Evolutionary conservation across 2,329 filamentous ascomycete species (phyloP), one percentile per base, ranked within the genome.

Genomic region (Metarhizium guizhouense): DNA sequence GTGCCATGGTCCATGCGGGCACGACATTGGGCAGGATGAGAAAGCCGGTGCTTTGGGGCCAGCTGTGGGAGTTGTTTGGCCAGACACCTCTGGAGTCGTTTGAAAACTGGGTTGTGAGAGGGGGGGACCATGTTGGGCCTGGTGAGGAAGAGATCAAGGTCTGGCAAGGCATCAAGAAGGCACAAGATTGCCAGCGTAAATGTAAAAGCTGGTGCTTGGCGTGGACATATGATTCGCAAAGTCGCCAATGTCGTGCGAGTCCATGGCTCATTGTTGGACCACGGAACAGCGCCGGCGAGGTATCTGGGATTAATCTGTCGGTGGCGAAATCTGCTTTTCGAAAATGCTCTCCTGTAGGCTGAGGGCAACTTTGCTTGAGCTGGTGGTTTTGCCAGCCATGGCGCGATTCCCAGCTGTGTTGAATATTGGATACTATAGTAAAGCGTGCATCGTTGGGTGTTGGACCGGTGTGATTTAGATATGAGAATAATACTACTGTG

Each of bases 51-150:
- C 68, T 75, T 53, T 81, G 79, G 79, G 68, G 72, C 40, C 72
- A 80, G 47, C 61, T 83, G 29, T 79, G 77, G 72, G 66, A 71
- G 49, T 68, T 79, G 14, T 81, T 79, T 61, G 73, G 72, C 14
- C 68, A 68, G 42, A 68, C 72, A 48, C 64, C 71, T 51, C 63
- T 77, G 58, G 66, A 69, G 13, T 65, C 65, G 8, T 71, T 77
- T 55, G 64, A 68, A 53, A 60, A 62, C 49, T 61, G 68, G n/a
- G 42, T 55, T 11, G 47, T 30, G n/a, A 53, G 63, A 29, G 69
- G 72, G 43, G 70, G 70, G 58, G 78, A 83, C 61, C 75, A 77
- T 60, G 78, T 82, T 16, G 79, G 79, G n/a, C 71, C 71, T 51
- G 68, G 70, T 25, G 77, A 77, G 59, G 75, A 78, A 58, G 63